phyloP scores from a whole-genome alignment of 176 grass and related monocot genomes.

The Urochloa ruziziensis region DNA sequence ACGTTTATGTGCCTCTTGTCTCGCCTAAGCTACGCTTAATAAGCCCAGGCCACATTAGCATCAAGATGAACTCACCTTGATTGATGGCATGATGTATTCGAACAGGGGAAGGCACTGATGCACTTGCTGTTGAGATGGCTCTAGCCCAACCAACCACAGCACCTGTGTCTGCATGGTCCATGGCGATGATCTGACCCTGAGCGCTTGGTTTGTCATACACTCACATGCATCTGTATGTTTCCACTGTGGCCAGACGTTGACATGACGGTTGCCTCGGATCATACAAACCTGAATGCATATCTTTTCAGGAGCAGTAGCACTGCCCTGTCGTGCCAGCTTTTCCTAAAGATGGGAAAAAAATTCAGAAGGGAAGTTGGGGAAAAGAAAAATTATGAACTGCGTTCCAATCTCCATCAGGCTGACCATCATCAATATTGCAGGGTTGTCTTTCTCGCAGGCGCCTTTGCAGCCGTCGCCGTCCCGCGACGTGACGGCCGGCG shows the following conservation, averaged over 20 bases:
- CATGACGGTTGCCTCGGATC: conserved; percentile 17
- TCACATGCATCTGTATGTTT: not conserved
- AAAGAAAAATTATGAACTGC: not conserved
- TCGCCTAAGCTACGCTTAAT: not conserved
- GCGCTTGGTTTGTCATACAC: conserved; percentile 6
- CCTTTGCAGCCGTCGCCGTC: conserved; percentile 29
- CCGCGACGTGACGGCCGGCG: conserved; percentile 15
- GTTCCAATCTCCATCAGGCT: not conserved
- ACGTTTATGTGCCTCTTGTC: conserved; percentile 8
- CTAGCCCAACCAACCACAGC: conserved; percentile 36
- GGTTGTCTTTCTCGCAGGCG: conserved; percentile 23
- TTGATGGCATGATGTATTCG: not conserved
- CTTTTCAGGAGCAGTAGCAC: conserved; percentile 30
- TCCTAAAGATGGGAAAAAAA: not conserved
- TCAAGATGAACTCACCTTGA: not conserved
- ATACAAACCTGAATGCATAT: conserved; percentile 11
- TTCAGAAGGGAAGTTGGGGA: too few relatives aligned
- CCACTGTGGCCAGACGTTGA: conserved; percentile 35
- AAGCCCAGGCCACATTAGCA: not conserved
- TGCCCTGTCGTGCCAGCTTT: not conserved
- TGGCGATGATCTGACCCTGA: conserved; percentile 31
- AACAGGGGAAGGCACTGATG: conserved; percentile 5
- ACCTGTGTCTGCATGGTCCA: conserved; percentile 5
- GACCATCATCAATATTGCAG: not conserved
- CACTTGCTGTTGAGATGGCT: conserved; percentile 30